These are phyloP conservation scores for Yarrowia sp. DNA, from an alignment of 805 yeast genomes.

Conservation along the genomic window DNA sequence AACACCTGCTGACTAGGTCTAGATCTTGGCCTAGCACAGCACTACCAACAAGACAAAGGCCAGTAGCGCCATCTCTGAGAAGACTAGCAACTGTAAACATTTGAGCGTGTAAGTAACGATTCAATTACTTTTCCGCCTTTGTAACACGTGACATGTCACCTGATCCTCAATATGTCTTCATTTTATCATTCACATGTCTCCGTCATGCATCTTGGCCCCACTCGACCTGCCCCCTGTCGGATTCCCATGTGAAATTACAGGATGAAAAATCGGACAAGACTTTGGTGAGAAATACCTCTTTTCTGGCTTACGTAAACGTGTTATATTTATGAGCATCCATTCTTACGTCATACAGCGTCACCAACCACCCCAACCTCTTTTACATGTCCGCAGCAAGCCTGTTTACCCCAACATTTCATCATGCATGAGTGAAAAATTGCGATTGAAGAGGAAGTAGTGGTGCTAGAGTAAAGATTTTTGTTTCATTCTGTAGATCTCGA, in stretches of 20 bases:
- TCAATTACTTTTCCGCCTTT: too few species aligned
- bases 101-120: too few species aligned
- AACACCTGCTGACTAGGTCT: neutral
- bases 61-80: neutral
- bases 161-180: too few species aligned
- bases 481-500: neutral
- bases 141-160: too few species aligned
- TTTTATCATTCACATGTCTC: too few species aligned
- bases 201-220: too few species aligned
- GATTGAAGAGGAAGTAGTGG: neutral
- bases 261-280: too few species aligned
- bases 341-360: neutral
- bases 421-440: neutral
- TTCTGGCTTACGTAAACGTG: too few species aligned
- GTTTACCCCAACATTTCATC: slow-evolving; percentile 1
- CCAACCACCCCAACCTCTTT: neutral
- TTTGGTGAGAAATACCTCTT: too few species aligned
- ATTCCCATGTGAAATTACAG: neutral
- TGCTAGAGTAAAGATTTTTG: neutral
- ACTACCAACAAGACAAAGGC: neutral
- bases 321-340: too few species aligned
- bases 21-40: too few species aligned
- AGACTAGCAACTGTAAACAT: too few species aligned
- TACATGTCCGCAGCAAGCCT: neutral
- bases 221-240: neutral